phyloP scores from a whole-genome alignment of 345 rosid genomes.

The Syzygium grande region DNA sequence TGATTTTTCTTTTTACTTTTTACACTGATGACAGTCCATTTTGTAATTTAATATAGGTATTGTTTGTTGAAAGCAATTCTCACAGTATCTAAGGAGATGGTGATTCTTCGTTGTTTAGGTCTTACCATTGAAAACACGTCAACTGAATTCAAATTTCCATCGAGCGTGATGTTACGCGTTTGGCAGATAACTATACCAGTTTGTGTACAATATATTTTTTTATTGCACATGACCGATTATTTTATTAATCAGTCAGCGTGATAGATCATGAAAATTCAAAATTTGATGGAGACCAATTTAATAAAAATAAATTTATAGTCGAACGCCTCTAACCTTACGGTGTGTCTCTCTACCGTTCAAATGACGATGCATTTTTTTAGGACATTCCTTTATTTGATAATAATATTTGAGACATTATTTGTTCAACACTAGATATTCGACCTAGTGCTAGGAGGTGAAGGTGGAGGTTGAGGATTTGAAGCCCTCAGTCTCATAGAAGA shows the following conservation, averaged over 20 bases:
- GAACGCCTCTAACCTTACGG: not conserved
- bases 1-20: not conserved
- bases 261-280: not conserved
- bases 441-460: not conserved
- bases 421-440: not conserved
- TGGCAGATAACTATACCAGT: rapidly evolving
- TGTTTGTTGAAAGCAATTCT: not conserved
- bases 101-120: not conserved
- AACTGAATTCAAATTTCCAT: not conserved
- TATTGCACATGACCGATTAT: not conserved
- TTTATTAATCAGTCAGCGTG: not conserved
- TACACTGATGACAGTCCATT: not conserved
- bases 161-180: not conserved
- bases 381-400: not conserved
- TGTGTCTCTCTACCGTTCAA: not conserved
- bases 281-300: not conserved
- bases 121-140: not conserved
- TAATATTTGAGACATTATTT: not conserved
- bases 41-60: not conserved
- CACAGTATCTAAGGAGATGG: not conserved
- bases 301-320: not conserved
- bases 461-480: not conserved
- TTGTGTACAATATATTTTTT: rapidly evolving
- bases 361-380: not conserved
- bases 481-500: not conserved